Evolutionary conservation across 2,329 filamentous ascomycete genomes (phyloP), one percentile per base, ranked within the genome.

Genomic region (Paecilomyces niveus): DNA sequence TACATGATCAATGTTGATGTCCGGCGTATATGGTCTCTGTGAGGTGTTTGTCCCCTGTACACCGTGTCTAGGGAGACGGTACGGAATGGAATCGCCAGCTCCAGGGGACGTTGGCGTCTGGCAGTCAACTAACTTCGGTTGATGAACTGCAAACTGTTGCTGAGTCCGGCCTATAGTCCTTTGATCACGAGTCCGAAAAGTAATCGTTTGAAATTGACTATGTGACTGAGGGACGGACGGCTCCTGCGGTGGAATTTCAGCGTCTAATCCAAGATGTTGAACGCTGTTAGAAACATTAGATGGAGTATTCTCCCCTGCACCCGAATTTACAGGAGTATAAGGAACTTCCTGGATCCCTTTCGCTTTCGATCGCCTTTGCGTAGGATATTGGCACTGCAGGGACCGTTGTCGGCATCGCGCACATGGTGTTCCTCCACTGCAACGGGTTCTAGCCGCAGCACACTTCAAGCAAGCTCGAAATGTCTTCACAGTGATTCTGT

Each of bases 401-500:
- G 68, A 70, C 31, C 74, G 71, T 57, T 65, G 66, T 50, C 69
- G 70, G 59, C 74, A 76, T 18, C 74, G 70, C 45, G 65, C 64
- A 58, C 74, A 76, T 52, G 74, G 72, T 7, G 60, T 63, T 13
- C 72, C 72, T 5, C 74, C 74, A 56, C 72, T 74, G 59, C 74
- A 76, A 60, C 74, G 65, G 3, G 75, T 74, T 63, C 74, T 67
- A 32, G 74, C 74, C 11, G 69, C 66, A 29, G 74, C 74, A 54
- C 74, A 76, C 57, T 71, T 69, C 56, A 67, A 74, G 55, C 74
- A 76, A 3, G 74, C 74, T 45, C 74, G 68, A 55, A 76, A 76
- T 2, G 74, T 76, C 56, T 74, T 75, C 56, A 74, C 70, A 1
- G 73, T 76, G 56, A 76, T 76, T 2, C 74, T 68, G 57, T 76